Evolutionary conservation across 148 eudicot genomes (phyloP).

Genomic region (Rhododendron molle): DNA sequence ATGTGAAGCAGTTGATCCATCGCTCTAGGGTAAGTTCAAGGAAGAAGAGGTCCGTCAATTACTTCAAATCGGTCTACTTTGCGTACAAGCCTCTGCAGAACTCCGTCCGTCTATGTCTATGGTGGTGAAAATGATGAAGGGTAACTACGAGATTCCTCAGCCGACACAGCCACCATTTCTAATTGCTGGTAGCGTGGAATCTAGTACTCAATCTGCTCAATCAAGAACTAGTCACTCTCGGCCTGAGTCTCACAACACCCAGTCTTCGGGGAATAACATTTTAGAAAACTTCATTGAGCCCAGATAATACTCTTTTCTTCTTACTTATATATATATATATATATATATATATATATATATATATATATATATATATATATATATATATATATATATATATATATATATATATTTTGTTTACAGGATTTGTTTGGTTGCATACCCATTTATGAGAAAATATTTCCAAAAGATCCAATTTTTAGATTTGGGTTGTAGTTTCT

Average conservation of each 20-base stretch:
- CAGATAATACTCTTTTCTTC: background rate
- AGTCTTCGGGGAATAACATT: slow-evolving; percentile 15
- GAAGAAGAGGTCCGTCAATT: slow-evolving; percentile 28
- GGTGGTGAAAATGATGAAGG: slow-evolving; percentile 33
- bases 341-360: too few species aligned
- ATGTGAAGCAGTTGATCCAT: slow-evolving; percentile 32
- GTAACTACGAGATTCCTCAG: slow-evolving; percentile 18
- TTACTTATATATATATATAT: too few species aligned
- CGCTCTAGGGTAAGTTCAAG: slow-evolving; percentile 23
- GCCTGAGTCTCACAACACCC: slow-evolving; percentile 9
- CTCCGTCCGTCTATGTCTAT: slow-evolving; percentile 40
- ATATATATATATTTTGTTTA: too few species aligned
- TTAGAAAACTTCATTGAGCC: slow-evolving; percentile 28
- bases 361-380: too few species aligned
- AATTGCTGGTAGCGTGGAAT: slow-evolving; percentile 19
- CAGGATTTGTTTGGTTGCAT: background rate
- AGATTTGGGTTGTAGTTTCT: too few species aligned
- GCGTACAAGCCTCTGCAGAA: slow-evolving; percentile 50
- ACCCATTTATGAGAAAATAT: background rate
- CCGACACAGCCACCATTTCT: slow-evolving; percentile 48
- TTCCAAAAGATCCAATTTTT: background rate
- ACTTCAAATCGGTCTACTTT: slow-evolving; percentile 38
- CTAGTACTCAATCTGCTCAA: background rate
- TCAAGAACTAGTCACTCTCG: background rate
- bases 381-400: too few species aligned